Base-by-base conservation (phyloP, 2,329 filamentous ascomycete genomes). In the Fulvia fulva region DNA sequence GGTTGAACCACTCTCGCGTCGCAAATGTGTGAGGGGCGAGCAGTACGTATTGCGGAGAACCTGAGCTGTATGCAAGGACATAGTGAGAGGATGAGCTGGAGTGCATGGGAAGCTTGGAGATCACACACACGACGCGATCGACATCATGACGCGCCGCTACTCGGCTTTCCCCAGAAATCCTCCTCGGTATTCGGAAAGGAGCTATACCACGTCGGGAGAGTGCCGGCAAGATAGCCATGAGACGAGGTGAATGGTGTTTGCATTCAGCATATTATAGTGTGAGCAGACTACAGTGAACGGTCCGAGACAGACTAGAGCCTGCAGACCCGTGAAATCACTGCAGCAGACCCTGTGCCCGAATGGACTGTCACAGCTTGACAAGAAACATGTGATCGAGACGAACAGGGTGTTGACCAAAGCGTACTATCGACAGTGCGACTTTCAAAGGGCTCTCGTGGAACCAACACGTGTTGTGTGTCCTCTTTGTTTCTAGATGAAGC, bases 11-110 rank as follows among this genome's bases (percentile, higher is more conserved):
- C 21, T 50, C 41, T 44, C 19, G 23, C 19, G 6, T 34, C 26
- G 47, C 11, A 19, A 9, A 5, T 11, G 7, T 21, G 47, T 50
- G 25, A 50, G 47, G 47, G 47, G 25, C 47, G 16, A 11, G 26
- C 23, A 50, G 26, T 50, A 50, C 47, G 47, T 50, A 50, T 32
- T 50, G 47, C 47, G 47, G 47, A 50, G 47, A 28, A 50, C 25
- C 47, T 26, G 26, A n/a, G 47, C 47, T 28, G 47, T 30, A 50
- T 28, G 26, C 25, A 32, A 32, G 47, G 47, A 50, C 47, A 50
- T 50, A 26, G 25, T 50, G 26, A 25, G 26, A 32, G 47, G 26
- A 32, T 50, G 26, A 1, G 26, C 7, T 21, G 26, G n/a, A 26
- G n/a, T 50, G 47, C n/a, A 26, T 21, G n/a, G 47, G 47, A 26